Conservation (phyloP, 2,329 filamentous ascomycete genomes). For the Alternaria sp. region DNA sequence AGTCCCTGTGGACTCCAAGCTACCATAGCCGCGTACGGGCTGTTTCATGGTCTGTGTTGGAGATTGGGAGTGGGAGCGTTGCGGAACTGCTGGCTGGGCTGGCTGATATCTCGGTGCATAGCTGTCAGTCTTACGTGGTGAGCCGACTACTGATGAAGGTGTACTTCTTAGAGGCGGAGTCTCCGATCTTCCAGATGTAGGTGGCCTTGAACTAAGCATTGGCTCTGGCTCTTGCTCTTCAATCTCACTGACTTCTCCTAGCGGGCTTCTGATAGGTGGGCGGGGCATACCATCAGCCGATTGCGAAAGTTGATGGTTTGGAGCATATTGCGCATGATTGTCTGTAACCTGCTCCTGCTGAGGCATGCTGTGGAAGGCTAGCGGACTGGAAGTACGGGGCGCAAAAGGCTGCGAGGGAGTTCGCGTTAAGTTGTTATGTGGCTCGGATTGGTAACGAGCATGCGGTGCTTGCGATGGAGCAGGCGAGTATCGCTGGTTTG, state of each 20-base stretch:
- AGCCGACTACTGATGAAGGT: constrained; percentile 48
- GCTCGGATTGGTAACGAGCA: constrained; percentile 51
- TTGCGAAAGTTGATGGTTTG: constrained; percentile 39
- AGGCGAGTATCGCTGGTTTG: constrained; percentile 53
- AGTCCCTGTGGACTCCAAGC: constrained; percentile 64
- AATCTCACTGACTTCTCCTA: constrained; percentile 47
- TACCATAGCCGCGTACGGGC: constrained; percentile 52
- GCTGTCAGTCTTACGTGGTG: constrained; percentile 51
- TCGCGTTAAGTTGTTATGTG: constrained; percentile 40
- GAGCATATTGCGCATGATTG: constrained; percentile 13
- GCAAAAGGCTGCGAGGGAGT: constrained; percentile 64
- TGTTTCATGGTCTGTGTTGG: constrained; percentile 64
- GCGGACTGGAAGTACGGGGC: constrained; percentile 71
- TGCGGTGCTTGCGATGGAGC: constrained; percentile 47
- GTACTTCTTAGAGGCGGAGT: constrained; percentile 47
- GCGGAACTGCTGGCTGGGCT: constrained; percentile 24
- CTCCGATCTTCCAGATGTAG: constrained; percentile 36
- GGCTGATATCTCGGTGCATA: constrained; percentile 62
- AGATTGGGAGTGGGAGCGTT: constrained; percentile 66
- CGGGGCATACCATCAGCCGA: constrained; percentile 39
- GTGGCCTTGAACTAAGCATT: constrained; percentile 26
- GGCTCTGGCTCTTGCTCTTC: constrained; percentile 38
- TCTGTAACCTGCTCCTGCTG: constrained; percentile 33
- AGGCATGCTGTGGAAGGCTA: constrained; percentile 60
- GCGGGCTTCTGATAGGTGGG: constrained; percentile 36